Conservation (phyloP, 2,329 filamentous ascomycete genomes). For the Apiospora pterosperma region DNA sequence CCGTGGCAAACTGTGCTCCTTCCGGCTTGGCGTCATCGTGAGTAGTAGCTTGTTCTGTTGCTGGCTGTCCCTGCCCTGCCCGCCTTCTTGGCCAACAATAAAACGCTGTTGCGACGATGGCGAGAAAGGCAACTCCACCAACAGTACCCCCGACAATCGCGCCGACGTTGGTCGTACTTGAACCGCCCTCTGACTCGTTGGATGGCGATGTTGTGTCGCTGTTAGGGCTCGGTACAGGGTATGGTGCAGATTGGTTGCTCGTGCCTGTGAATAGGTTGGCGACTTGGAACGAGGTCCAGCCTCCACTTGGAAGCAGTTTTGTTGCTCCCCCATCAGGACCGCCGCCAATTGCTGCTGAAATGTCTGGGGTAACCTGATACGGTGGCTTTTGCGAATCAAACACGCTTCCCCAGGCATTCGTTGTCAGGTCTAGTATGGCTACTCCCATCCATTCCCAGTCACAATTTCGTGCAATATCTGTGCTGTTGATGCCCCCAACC, state of each 20-base stretch:
- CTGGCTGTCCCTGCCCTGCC: not conserved
- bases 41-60: not conserved
- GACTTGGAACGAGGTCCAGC: conserved; percentile 3
- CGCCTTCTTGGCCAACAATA: not conserved
- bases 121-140: conserved; percentile 3
- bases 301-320: not conserved
- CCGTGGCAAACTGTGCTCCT: not conserved
- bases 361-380: conserved; percentile 22
- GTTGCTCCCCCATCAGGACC: conserved; percentile 8
- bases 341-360: conserved; percentile 26
- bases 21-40: not conserved
- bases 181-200: not conserved
- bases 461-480: conserved; percentile 18
- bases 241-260: conserved; percentile 5
- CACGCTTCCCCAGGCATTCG: conserved; percentile 25
- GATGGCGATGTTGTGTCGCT: not conserved
- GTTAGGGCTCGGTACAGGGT: not conserved
- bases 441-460: conserved; percentile 28
- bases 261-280: conserved; percentile 8
- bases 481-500: conserved; percentile 29
- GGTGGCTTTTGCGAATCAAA: conserved; percentile 20
- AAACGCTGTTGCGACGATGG: not conserved
- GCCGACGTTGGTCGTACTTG: not conserved
- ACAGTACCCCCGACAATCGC: conserved; percentile 4
- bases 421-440: conserved; percentile 27